phyloP scores from a whole-genome alignment of 805 yeast genomes.

The Metschnikowia continentalis region DNA sequence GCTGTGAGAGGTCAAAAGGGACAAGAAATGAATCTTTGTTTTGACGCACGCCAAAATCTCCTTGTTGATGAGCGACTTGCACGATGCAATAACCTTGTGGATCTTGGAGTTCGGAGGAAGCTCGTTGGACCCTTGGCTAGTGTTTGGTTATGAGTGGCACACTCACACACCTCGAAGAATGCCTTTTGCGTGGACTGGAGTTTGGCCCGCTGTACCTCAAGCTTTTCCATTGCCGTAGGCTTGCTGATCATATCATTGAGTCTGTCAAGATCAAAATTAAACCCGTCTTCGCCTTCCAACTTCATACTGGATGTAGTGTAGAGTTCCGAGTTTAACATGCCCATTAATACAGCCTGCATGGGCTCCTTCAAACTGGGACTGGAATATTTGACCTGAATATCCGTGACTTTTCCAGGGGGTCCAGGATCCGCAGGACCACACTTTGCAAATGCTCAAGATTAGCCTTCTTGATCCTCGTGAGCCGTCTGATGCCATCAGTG shows the following conservation, averaged over 20 bases:
- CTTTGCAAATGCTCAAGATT: slow-evolving; percentile 8
- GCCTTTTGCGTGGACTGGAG: slow-evolving; percentile 37
- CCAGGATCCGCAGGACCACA: not conserved
- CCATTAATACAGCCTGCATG: not conserved
- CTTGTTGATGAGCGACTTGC: slow-evolving; percentile 12
- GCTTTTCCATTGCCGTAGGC: slow-evolving; percentile 35
- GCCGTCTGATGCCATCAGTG: not conserved
- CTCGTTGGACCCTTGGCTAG: slow-evolving; percentile 15
- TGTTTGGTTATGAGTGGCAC: slow-evolving; percentile 27
- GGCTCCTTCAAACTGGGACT: not conserved
- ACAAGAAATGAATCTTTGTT: slow-evolving; percentile 27
- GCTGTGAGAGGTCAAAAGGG: slow-evolving; percentile 29
- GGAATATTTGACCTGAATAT: not conserved
- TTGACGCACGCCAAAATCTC: slow-evolving; percentile 13
- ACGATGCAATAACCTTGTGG: slow-evolving; percentile 14
- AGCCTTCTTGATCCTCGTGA: slow-evolving; percentile 11
- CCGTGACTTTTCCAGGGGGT: not conserved
- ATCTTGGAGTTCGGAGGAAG: slow-evolving; percentile 15
- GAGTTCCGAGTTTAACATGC: not conserved
- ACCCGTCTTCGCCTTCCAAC: slow-evolving; percentile 8
- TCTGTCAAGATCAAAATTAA: slow-evolving; percentile 12
- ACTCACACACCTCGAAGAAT: slow-evolving; percentile 50
- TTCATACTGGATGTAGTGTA: slow-evolving; percentile 1
- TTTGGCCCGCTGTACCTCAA: slow-evolving; percentile 39
- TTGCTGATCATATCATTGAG: slow-evolving; percentile 22